A percentile compares a stretch with the other conserved stretches of the same genome.
Evolutionary conservation across 2,329 filamentous ascomycete genomes (phyloP).

Genomic region (Trichoderma pleuroti): DNA sequence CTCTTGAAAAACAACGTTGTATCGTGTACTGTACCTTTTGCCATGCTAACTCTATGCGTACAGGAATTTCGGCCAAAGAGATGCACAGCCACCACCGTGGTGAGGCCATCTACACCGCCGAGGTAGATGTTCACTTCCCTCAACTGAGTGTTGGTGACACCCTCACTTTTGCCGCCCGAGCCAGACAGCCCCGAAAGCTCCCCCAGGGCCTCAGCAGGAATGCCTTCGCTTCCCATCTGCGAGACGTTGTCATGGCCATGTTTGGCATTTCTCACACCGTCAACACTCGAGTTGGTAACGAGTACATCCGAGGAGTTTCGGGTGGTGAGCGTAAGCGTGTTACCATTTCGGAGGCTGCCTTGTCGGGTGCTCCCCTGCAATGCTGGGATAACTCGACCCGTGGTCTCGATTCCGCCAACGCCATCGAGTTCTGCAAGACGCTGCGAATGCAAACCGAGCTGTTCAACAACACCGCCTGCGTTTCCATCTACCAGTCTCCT

Average conservation of each 20-base stretch:
- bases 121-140: conserved; percentile 79
- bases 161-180: conserved; percentile 70
- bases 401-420: conserved; percentile 71
- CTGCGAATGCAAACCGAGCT: conserved; percentile 65
- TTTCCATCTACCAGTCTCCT: conserved; percentile 71
- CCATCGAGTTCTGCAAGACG: conserved; percentile 70
- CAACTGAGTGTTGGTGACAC: conserved; percentile 75
- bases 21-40: background rate
- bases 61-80: conserved; percentile 63
- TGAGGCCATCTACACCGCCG: conserved; percentile 83
- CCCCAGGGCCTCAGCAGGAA: conserved; percentile 55
- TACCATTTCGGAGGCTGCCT: conserved; percentile 58
- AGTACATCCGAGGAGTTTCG: conserved; percentile 70
- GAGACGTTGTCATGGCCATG: conserved; percentile 72
- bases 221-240: conserved; percentile 58
- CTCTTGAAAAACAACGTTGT: background rate
- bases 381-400: conserved; percentile 71
- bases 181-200: conserved; percentile 60
- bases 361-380: conserved; percentile 59
- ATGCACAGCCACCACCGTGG: conserved; percentile 78
- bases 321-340: conserved; percentile 70
- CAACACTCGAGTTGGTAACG: conserved; percentile 71
- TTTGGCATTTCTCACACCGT: conserved; percentile 71
- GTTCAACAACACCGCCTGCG: conserved; percentile 61
- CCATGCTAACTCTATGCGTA: conserved; percentile 13